Evolutionary conservation across 1,284 basidiomycete genomes (phyloP).

Genomic region (Gomphus bonarii): DNA sequence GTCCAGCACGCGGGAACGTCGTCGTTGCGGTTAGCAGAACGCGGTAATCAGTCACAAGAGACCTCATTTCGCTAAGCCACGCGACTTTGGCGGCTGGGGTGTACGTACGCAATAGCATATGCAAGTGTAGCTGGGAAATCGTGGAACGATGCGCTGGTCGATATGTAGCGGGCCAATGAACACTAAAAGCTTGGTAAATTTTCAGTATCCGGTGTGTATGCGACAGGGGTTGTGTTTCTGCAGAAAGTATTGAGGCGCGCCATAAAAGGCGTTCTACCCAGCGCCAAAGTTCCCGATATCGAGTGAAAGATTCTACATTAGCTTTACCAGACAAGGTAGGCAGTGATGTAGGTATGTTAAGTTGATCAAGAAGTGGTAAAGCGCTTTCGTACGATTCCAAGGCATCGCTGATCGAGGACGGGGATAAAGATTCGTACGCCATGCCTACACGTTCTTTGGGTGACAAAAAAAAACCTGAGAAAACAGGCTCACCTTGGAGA

Average conservation of each 20-base stretch:
- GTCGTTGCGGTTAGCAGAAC: conserved; percentile 58
- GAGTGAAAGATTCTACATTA: conserved; percentile 41
- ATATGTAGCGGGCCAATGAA: conserved; percentile 68
- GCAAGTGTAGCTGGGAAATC: conserved; percentile 59
- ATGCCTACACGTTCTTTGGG: conserved; percentile 29
- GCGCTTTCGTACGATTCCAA: conserved; percentile 47
- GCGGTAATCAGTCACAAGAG: conserved; percentile 59
- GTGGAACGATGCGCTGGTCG: conserved; percentile 62
- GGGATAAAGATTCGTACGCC: conserved; percentile 39
- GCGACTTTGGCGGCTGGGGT: conserved; percentile 31
- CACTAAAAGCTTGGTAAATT: conserved; percentile 48
- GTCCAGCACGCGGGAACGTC: conserved; percentile 75
- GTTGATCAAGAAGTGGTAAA: conserved; percentile 34
- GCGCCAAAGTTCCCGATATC: conserved; percentile 66
- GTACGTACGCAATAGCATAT: conserved; percentile 45
- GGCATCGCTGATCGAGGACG: conserved; percentile 35
- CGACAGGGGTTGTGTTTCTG: conserved; percentile 33
- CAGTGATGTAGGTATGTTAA: conserved; percentile 22
- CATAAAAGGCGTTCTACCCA: conserved; percentile 70
- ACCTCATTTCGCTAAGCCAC: conserved; percentile 58
- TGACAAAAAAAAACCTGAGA: neutral
- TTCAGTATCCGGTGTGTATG: conserved; percentile 20
- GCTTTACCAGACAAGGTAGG: conserved; percentile 24
- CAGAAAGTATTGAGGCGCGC: conserved; percentile 49
- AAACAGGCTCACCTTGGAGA: conserved; percentile 22